Conservation (phyloP, 257 asterid species). For the Solanum appendiculatum region DNA sequence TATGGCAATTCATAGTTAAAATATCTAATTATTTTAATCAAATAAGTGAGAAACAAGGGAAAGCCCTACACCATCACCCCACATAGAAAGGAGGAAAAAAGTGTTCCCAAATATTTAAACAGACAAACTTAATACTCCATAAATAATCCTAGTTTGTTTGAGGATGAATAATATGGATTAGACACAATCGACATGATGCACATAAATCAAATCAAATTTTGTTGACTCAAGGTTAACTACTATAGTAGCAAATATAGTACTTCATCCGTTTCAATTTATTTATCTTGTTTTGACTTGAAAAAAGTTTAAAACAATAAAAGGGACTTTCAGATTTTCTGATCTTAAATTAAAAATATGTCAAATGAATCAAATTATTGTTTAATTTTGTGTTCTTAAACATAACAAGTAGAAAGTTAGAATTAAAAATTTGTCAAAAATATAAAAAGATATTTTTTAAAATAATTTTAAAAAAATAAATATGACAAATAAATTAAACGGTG, state of each 20-base stretch:
- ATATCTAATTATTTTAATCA: neutral
- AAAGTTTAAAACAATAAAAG: too few relatives aligned
- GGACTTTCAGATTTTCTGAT: fast-evolving
- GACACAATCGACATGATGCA: neutral
- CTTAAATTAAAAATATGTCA: neutral
- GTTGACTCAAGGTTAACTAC: neutral
- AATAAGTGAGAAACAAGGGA: neutral
- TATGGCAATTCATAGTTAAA: neutral
- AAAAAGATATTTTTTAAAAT: neutral
- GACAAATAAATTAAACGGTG: too few relatives aligned
- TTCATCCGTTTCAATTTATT: too few relatives aligned
- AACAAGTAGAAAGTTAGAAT: neutral
- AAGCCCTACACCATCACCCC: neutral
- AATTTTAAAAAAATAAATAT: fast-evolving
- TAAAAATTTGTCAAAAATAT: fast-evolving
- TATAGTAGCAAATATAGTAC: neutral
- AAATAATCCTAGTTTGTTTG: neutral
- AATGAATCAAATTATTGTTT: fast-evolving
- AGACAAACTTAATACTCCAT: neutral
- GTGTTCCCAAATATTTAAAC: neutral
- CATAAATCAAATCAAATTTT: neutral
- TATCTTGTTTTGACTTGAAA: neutral
- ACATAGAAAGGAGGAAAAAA: neutral
- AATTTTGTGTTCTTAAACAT: neutral
- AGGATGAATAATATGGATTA: neutral